Evolutionary conservation across 805 yeast genomes (phyloP).

Genomic region (Saccharomyces kudriavzevii): DNA sequence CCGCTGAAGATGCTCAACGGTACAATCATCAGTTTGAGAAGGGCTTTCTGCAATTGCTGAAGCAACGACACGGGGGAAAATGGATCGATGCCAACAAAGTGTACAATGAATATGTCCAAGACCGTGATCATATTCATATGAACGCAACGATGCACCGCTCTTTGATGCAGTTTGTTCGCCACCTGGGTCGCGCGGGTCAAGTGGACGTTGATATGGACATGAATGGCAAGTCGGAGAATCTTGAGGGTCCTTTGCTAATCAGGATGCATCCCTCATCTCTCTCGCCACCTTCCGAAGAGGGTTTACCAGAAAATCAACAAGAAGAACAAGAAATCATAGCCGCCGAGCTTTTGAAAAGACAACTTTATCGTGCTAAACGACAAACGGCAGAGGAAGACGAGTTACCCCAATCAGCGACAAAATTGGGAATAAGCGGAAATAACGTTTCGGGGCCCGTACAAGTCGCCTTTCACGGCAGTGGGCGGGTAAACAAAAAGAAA

Average conservation of each 20-base stretch:
- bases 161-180: slow-evolving; percentile 57
- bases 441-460: neutral
- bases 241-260: slow-evolving; percentile 35
- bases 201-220: slow-evolving; percentile 34
- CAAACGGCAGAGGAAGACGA: neutral
- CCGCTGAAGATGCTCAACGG: slow-evolving; percentile 43
- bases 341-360: neutral
- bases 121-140: slow-evolving; percentile 81
- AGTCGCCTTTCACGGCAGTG: neutral
- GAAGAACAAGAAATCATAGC: slow-evolving; percentile 2
- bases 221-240: neutral
- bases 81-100: slow-evolving; percentile 71
- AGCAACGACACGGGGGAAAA: slow-evolving; percentile 73
- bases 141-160: slow-evolving; percentile 78
- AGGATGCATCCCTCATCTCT: slow-evolving; percentile 15
- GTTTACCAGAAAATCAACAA: slow-evolving; percentile 6
- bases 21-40: slow-evolving; percentile 52
- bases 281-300: slow-evolving; percentile 11
- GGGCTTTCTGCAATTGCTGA: slow-evolving; percentile 57
- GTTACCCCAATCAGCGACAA: neutral
- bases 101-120: slow-evolving; percentile 81
- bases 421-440: neutral
- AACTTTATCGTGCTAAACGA: neutral
- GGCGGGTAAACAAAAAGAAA: neutral
- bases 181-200: slow-evolving; percentile 48